Evolutionary conservation across 2,329 filamentous ascomycete species (phyloP).

Genomic region (Ophiostoma piceae): DNA sequence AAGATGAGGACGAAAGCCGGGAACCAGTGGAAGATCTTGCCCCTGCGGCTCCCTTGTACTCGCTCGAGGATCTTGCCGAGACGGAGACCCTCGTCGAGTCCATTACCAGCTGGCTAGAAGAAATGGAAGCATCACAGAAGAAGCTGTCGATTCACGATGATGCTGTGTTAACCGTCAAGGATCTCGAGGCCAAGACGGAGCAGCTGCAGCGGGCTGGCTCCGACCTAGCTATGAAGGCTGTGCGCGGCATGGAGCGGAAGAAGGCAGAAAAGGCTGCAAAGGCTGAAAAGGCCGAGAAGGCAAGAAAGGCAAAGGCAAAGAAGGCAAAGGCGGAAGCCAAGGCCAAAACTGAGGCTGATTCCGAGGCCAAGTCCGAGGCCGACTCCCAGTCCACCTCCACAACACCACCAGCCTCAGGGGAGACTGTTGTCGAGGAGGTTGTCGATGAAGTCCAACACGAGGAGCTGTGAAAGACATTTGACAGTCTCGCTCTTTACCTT

Average conservation of each 20-base stretch:
- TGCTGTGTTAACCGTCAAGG: conserved; percentile 66
- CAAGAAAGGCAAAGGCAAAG: conserved; percentile 36
- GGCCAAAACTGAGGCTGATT: conserved; percentile 32
- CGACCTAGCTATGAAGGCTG: conserved; percentile 65
- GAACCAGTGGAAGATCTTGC: conserved; percentile 35
- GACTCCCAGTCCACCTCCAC: conserved; percentile 25
- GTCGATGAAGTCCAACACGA: conserved; percentile 32
- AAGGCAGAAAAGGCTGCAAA: conserved; percentile 37
- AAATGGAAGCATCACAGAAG: conserved; percentile 65
- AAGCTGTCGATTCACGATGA: conserved; percentile 66
- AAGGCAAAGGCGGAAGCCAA: conserved; percentile 19
- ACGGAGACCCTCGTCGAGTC: conserved; percentile 59
- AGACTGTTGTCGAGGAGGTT: neutral
- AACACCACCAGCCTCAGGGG: neutral
- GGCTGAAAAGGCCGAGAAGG: conserved; percentile 35
- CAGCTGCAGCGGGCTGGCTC: conserved; percentile 66
- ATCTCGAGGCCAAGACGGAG: conserved; percentile 62
- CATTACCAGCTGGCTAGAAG: conserved; percentile 67
- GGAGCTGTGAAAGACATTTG: conserved; percentile 30
- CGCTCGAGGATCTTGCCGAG: conserved; percentile 42
- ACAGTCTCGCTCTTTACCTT: neutral
- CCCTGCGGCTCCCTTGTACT: conserved; percentile 17
- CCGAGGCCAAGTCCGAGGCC: conserved; percentile 25
- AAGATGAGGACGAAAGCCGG: conserved; percentile 55
- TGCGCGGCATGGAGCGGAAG: conserved; percentile 50